Conservation (phyloP, 441 rosid genomes). For the Metrosideros polymorpha region DNA sequence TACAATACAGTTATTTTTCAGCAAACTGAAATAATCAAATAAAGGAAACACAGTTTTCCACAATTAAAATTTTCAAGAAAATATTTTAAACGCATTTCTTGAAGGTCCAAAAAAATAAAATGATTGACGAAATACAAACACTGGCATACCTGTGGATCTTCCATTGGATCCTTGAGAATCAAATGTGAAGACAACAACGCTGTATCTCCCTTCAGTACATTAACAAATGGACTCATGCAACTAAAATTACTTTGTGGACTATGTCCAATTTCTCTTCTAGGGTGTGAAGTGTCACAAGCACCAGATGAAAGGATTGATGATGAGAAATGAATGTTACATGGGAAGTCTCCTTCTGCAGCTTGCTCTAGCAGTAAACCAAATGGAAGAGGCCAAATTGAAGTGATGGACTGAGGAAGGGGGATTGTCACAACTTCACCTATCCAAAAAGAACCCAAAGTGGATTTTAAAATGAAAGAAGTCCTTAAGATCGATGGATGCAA, state of each 20-base stretch:
- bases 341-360: conserved; percentile 43
- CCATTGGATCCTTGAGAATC: conserved; percentile 72
- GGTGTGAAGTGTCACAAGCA: conserved; percentile 40
- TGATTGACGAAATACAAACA: background rate
- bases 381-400: conserved; percentile 94
- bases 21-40: background rate
- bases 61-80: background rate
- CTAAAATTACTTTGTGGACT: conserved; percentile 36
- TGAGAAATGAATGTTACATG: conserved; percentile 27
- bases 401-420: conserved; percentile 53
- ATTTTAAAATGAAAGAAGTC: background rate
- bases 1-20: background rate
- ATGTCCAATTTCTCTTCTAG: conserved; percentile 56
- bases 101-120: background rate
- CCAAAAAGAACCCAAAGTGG: background rate
- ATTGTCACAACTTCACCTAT: conserved; percentile 79
- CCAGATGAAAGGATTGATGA: conserved; percentile 48
- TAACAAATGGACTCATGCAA: conserved; percentile 31
- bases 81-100: background rate
- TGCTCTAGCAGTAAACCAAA: conserved; percentile 86
- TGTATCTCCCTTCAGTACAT: conserved; percentile 37
- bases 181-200: conserved; percentile 56
- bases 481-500: background rate
- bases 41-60: background rate
- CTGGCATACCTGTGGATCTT: conserved; percentile 68